A percentile compares a stretch with the other conserved stretches of the same genome.
These are phyloP conservation scores for Globisporangium ultimum DNA, from an alignment of 352 stramenopile species.

Conservation along the genomic window DNA sequence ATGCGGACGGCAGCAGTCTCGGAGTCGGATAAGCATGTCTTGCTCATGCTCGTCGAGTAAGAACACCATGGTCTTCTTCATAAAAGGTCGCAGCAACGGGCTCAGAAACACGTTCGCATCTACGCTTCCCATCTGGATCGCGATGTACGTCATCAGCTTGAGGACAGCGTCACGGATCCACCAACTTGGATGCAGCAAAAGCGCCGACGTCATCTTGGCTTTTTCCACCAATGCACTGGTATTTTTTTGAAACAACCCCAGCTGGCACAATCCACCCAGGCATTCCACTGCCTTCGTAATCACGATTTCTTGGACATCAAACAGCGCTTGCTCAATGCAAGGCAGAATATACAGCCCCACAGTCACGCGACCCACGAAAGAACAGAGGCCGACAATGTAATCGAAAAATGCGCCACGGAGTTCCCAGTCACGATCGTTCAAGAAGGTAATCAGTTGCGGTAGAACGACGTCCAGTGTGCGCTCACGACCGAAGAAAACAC, in stretches of 20 bases:
- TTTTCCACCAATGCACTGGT: slow-evolving; percentile 83
- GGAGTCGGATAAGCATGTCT: slow-evolving; percentile 49
- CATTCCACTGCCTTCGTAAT: slow-evolving; percentile 92
- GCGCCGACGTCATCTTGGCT: slow-evolving; percentile 70
- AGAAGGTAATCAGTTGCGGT: slow-evolving; percentile 95
- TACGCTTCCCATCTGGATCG: slow-evolving; percentile 82
- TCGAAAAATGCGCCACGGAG: slow-evolving; percentile 89
- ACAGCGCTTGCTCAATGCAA: slow-evolving; percentile 96
- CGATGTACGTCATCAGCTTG: slow-evolving; percentile 86
- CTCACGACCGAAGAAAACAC: slow-evolving; percentile 96
- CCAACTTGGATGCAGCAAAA: slow-evolving; percentile 88
- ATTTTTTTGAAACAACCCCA: slow-evolving; percentile 90
- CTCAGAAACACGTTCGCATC: slow-evolving; percentile 92
- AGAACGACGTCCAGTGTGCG: slow-evolving; percentile 94
- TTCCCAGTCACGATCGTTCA: slow-evolving; percentile 95
- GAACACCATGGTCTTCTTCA: slow-evolving; percentile 85
- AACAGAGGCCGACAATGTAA: slow-evolving; percentile 92
- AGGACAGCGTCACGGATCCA: slow-evolving; percentile 85
- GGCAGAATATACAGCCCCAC: slow-evolving; percentile 97
- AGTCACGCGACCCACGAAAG: slow-evolving; percentile 90
- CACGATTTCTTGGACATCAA: slow-evolving; percentile 96
- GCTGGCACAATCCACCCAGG: slow-evolving; percentile 86
- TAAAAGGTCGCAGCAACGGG: slow-evolving; percentile 85
- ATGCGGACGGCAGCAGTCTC: slow-evolving; percentile 59
- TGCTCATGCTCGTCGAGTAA: slow-evolving; percentile 54